phyloP scores from a whole-genome alignment of 345 rosid species.

The Luvunga scandens region DNA sequence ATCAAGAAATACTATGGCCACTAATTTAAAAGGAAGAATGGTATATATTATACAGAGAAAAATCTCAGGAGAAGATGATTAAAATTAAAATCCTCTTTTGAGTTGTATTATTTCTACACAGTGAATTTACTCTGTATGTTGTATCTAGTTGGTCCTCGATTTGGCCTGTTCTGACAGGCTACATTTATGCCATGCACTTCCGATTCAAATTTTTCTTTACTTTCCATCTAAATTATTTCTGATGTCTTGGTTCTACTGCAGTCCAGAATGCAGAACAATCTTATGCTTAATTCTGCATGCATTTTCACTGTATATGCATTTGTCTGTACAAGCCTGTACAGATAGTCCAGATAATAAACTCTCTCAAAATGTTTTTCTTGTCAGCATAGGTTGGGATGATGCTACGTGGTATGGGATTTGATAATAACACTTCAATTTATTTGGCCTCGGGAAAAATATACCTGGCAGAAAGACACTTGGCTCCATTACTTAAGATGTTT shows the following conservation, averaged over 20 bases:
- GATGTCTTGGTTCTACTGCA: background rate
- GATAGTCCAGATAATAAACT: conserved; percentile 17
- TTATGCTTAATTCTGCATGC: background rate
- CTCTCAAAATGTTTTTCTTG: conserved; percentile 35
- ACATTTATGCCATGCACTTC: background rate
- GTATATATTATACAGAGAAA: background rate
- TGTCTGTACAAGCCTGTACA: background rate
- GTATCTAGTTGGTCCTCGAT: background rate
- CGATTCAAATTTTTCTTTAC: background rate
- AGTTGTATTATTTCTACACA: background rate
- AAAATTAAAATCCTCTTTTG: background rate
- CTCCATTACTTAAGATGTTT: conserved; percentile 78
- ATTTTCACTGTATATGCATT: background rate
- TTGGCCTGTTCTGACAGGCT: background rate
- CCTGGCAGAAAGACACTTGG: conserved; percentile 61
- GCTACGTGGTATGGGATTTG: conserved; percentile 98
- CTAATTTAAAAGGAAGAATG: conserved; percentile 2
- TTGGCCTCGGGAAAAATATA: conserved; percentile 84
- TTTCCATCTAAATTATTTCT: background rate
- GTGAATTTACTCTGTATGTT: background rate
- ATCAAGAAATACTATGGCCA: background rate
- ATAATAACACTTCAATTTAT: conserved; percentile 73
- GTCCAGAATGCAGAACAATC: background rate
- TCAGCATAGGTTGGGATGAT: conserved; percentile 92
- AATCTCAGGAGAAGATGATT: background rate